Base-by-base conservation (phyloP, 495 filamentous ascomycete species). In the Xylaria longipes region DNA sequence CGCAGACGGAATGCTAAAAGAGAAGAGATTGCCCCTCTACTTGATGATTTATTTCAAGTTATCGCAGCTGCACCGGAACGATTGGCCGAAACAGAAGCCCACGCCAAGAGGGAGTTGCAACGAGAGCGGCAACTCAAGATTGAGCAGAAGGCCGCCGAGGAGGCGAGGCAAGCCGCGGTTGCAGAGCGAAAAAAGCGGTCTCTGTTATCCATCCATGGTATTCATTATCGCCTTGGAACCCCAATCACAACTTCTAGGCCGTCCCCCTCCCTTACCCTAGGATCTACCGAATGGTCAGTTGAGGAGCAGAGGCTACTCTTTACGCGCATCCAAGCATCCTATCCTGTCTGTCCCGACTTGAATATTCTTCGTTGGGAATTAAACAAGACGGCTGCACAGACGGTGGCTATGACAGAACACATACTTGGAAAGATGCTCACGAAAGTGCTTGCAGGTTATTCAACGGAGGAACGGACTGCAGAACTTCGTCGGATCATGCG, bases 221-320 rank as follows among this genome's bases (percentile, higher is more conserved):
- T 52, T 31, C 31, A 43, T 45, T 41, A 48, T 54, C 67, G 39
- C 15, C 43, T 27, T 14, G 52, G 61, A 22, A 41, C 45, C 63
- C 14, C 57, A n/a, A 60, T 22, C n/a, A 65, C 71, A 25, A 35
- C 45, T 11, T 39, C 54, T 22, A 72, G 63, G 41, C 37, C 35
- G 15, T 52, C 71, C 12, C 54, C 62, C 54, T 33, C 71, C 1
- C 31, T 39, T 29, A 15, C 61, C 1, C 61, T n/a, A n/a, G n/a
- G 63, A 62, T 35, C 61, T 25, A 52, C 22, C 2, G 57, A 48
- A 37, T 79, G 77, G 77, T 72, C 75, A 39, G 14, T 52, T 17
- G 77, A 75, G 64, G 77, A 77, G 66, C 71, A 73, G 66, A 71
- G 9, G 12, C 57, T 66, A 27, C 73, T 79, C n/a, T 75, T 77